phyloP scores from a whole-genome alignment of 1,139 yeast species.

The Candida pseudoviswanathii region DNA sequence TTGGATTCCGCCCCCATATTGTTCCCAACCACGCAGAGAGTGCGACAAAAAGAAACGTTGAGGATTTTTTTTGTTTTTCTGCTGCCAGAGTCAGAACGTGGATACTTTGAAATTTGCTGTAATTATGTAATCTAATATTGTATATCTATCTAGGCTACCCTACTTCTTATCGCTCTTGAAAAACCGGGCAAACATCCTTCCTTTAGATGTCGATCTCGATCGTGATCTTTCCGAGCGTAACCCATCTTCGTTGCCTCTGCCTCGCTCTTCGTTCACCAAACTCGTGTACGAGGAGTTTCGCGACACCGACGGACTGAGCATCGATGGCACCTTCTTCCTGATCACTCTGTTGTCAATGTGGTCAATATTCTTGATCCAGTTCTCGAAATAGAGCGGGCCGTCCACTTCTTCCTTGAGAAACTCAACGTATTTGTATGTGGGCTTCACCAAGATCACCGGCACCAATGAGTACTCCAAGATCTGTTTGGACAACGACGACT shows the following conservation, averaged over 20 bases:
- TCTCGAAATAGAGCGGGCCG: conserved; percentile 31
- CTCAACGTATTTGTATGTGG: conserved; percentile 46
- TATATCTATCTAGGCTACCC: too few relatives aligned
- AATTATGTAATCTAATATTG: not conserved
- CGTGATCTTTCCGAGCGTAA: conserved; percentile 11
- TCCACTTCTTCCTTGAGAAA: conserved; percentile 27
- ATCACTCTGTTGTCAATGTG: conserved; percentile 11
- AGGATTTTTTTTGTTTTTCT: too few relatives aligned
- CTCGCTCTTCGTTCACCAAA: conserved; percentile 16
- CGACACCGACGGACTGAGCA: conserved; percentile 22
- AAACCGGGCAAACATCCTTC: conserved; percentile 22
- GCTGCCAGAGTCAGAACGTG: conserved; percentile 6
- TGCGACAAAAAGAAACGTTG: too few relatives aligned
- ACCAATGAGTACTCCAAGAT: conserved; percentile 68
- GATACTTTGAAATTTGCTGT: not conserved
- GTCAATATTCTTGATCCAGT: conserved; percentile 31
- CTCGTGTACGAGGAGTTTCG: conserved; percentile 18
- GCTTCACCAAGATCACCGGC: conserved; percentile 70
- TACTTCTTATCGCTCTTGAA: conserved; percentile 13
- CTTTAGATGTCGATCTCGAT: conserved; percentile 20
- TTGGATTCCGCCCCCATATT: too few relatives aligned
- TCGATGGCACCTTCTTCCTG: conserved; percentile 16
- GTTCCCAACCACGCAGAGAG: too few relatives aligned
- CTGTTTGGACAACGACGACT: conserved; percentile 57
- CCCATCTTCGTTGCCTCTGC: conserved; percentile 8